Evolutionary conservation across 2,329 filamentous ascomycete genomes (phyloP), one percentile per base, ranked within the genome.

Genomic region (Xylaria sp.): DNA sequence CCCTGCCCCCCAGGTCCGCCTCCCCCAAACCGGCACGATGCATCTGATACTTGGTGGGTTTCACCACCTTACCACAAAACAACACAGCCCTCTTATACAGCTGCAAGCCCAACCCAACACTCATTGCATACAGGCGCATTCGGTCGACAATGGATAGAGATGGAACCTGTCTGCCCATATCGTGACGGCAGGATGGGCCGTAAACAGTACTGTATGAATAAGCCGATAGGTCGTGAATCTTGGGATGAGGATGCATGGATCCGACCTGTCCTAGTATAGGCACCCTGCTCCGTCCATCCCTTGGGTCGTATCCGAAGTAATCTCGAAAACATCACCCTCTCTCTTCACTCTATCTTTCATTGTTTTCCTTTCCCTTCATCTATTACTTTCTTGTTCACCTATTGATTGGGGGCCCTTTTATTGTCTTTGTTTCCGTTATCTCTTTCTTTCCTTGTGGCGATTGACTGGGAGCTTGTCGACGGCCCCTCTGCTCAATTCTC

Each of bases 61-160:
- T 59, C 49, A 63, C 15, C 40, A 43, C 57, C 57, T 14, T 9
- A 53, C 33, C 23, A 55, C 50, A 42, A 42, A 55, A 43, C 51
- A 59, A 60, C 68, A 61, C 67, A 88, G 78, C 87, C 87, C 64
- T 81, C 81, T 33, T 21, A 45, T 61, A 31, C n/a, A n/a, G n/a
- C 28, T 31, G 9, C 28, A 31, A 9, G 28, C 28, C 28, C 28
- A 31, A 9, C 28, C 4, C 52, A 38, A 43, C 50, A n/a, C n/a
- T n/a, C n/a, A n/a, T n/a, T n/a, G n/a, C n/a, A n/a, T n/a, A n/a
- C n/a, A n/a, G n/a, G n/a, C n/a, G n/a, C n/a, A n/a, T n/a, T n/a
- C n/a, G n/a, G n/a, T n/a, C n/a, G n/a, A n/a, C n/a, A n/a, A n/a
- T n/a, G n/a, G n/a, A n/a, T n/a, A n/a, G n/a, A n/a, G n/a, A n/a